These are phyloP conservation scores for Phytophthora tentaculata DNA, from an alignment of 352 stramenopile genomes.

Conservation along the genomic window DNA sequence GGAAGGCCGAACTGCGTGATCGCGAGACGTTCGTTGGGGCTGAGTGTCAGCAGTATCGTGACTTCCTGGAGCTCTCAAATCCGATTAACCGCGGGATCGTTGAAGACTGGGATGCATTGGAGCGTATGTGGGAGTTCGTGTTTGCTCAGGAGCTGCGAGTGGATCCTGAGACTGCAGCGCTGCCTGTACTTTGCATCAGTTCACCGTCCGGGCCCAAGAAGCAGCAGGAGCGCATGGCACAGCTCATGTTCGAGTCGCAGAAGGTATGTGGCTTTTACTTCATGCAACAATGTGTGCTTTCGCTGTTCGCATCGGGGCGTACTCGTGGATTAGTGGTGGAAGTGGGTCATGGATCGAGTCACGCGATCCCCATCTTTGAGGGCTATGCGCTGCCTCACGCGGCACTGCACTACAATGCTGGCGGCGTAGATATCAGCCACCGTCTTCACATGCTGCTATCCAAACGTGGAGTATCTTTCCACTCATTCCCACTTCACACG, in stretches of 20 bases:
- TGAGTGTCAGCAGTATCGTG: conserved; percentile 71
- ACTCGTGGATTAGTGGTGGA: conserved; percentile 90
- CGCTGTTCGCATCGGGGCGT: conserved; percentile 86
- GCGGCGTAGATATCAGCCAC: conserved; percentile 79
- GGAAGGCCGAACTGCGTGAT: conserved; percentile 74
- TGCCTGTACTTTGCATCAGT: conserved; percentile 75
- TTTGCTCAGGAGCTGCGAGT: conserved; percentile 81
- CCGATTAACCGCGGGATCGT: conserved; percentile 83
- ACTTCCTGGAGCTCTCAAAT: conserved; percentile 71
- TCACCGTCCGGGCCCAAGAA: conserved; percentile 61
- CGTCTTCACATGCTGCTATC: conserved; percentile 73
- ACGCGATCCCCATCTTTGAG: conserved; percentile 89
- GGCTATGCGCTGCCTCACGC: conserved; percentile 84
- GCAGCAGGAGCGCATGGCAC: conserved; percentile 80
- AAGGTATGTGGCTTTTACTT: conserved; percentile 87
- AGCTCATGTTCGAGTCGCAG: conserved; percentile 89
- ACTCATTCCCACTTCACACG: conserved; percentile 71
- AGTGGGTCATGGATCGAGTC: conserved; percentile 83
- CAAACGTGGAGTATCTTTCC: conserved; percentile 72
- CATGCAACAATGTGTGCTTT: conserved; percentile 85
- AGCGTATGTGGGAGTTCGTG: conserved; percentile 87
- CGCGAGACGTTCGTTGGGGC: conserved; percentile 71
- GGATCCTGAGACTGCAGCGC: conserved; percentile 72
- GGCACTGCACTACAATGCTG: conserved; percentile 66
- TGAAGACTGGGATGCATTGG: conserved; percentile 86